These are phyloP conservation scores for Kluyveromyces starmeri DNA, from an alignment of 805 yeast species.

Conservation along the genomic window DNA sequence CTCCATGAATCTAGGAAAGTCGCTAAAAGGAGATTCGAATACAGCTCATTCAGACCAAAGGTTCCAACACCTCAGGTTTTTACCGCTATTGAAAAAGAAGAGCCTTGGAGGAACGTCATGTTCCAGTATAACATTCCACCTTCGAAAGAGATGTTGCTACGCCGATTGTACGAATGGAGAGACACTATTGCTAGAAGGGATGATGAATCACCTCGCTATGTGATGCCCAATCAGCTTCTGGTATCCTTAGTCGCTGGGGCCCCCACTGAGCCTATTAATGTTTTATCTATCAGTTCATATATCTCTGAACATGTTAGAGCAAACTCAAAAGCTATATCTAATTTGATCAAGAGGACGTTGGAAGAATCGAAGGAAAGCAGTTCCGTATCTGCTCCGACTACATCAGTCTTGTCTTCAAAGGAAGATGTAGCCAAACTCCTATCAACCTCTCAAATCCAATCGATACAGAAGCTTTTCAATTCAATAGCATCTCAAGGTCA, in stretches of 20 bases:
- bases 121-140: conserved; percentile 55
- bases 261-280: conserved; percentile 52
- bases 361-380: conserved; percentile 12
- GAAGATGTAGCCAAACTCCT: conserved; percentile 8
- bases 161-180: conserved; percentile 70
- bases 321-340: conserved; percentile 49
- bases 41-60: conserved; percentile 51
- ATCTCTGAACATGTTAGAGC: conserved; percentile 49
- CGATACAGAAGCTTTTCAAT: conserved; percentile 9
- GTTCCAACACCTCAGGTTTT: conserved; percentile 30
- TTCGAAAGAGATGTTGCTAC: conserved; percentile 46
- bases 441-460: conserved; percentile 14
- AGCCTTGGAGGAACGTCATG: conserved; percentile 61
- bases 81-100: conserved; percentile 44
- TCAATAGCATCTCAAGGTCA: conserved; percentile 5
- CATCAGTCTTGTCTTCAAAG: background rate
- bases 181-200: conserved; percentile 61
- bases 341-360: conserved; percentile 40
- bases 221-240: conserved; percentile 75
- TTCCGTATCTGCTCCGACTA: background rate
- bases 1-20: conserved; percentile 68
- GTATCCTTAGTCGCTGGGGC: conserved; percentile 47
- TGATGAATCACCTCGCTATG: conserved; percentile 78
- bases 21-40: conserved; percentile 75
- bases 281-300: conserved; percentile 38